Conservation (phyloP, 306 rosid species). For the Inga laurina region DNA sequence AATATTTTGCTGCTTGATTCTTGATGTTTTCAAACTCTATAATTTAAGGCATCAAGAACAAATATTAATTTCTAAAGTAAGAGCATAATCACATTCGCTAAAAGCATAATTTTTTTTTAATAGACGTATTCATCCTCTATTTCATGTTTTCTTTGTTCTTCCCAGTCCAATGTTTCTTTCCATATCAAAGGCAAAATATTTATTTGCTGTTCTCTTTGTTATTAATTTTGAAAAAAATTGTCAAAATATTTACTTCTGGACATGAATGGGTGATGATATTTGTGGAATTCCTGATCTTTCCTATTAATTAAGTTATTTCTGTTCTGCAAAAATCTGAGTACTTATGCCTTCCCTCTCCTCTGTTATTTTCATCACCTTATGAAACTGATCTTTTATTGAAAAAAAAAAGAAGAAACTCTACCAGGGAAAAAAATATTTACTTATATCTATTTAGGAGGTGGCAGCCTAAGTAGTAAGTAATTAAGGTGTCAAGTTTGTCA, state of each 20-base stretch:
- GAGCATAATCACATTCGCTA: conserved; percentile 13
- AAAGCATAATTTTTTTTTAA: background rate
- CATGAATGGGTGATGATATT: background rate
- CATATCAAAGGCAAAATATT: background rate
- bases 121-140: background rate
- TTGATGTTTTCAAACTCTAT: conserved; percentile 10
- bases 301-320: background rate
- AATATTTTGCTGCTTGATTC: conserved; percentile 26
- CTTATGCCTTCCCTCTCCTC: background rate
- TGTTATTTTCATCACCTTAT: background rate
- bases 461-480: conserved; percentile 4
- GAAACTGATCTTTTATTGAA: conserved; percentile 6
- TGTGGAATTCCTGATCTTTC: background rate
- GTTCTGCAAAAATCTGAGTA: no score
- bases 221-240: background rate
- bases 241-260: background rate
- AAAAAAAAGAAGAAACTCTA: background rate
- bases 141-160: background rate
- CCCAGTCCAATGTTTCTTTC: background rate
- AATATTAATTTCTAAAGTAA: background rate
- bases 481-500: background rate
- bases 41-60: conserved; percentile 19
- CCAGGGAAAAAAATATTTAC: conserved; percentile 21
- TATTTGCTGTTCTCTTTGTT: background rate
- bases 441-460: conserved; percentile 2